A percentile compares a stretch with the other conserved stretches of the same genome.
These are phyloP conservation scores for Xylaria cubensis DNA, from an alignment of 495 filamentous ascomycete species.

Conservation along the genomic window DNA sequence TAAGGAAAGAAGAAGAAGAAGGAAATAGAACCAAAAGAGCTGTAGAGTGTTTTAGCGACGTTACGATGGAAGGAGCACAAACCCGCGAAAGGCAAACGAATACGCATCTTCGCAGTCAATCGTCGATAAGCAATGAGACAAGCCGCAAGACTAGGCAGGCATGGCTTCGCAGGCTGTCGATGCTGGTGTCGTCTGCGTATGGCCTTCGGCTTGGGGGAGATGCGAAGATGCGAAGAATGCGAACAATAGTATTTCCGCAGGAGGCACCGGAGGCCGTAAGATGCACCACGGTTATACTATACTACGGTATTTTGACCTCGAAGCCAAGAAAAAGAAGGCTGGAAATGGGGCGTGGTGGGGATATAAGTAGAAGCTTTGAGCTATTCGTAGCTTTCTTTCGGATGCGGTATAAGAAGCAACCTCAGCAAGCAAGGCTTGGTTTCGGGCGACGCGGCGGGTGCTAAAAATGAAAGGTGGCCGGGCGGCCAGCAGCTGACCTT, in stretches of 20 bases:
- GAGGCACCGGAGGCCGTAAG: not conserved
- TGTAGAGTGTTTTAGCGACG: not conserved
- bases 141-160: slow-evolving; percentile 29
- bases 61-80: slow-evolving; percentile 29
- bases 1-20: not conserved
- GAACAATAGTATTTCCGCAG: not conserved
- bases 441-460: slow-evolving; percentile 19
- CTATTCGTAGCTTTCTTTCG: not conserved
- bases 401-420: not conserved
- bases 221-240: not conserved
- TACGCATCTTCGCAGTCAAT: slow-evolving; percentile 39
- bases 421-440: not conserved
- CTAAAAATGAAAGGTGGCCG: slow-evolving; percentile 22
- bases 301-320: not conserved
- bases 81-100: slow-evolving; percentile 69
- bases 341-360: not conserved
- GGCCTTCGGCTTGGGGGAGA: slow-evolving; percentile 6
- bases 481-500: not conserved
- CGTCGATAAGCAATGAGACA: slow-evolving; percentile 23
- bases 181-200: not conserved
- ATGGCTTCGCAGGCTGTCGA: slow-evolving; percentile 30
- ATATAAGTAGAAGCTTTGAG: slow-evolving; percentile 3
- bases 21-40: slow-evolving; percentile 11
- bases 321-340: slow-evolving; percentile 8
- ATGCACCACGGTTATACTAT: not conserved